Evolutionary conservation across 2,329 filamentous ascomycete species (phyloP).

Genomic region (Atkinsonella hypoxylon): DNA sequence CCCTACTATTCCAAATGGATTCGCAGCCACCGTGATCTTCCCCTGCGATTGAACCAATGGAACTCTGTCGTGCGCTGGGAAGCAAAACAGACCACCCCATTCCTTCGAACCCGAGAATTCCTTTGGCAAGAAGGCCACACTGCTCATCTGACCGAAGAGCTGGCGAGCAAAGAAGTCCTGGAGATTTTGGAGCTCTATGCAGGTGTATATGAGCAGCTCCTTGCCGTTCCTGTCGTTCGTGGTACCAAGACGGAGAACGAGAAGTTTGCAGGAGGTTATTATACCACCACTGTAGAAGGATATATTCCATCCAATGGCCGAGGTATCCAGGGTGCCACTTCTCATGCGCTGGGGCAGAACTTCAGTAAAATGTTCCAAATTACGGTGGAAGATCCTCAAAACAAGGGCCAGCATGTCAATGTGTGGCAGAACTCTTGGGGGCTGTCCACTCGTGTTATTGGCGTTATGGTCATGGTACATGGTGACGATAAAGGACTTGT

Average conservation of each 20-base stretch:
- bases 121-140: conserved; percentile 95
- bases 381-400: conserved; percentile 80
- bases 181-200: conserved; percentile 92
- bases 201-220: conserved; percentile 80
- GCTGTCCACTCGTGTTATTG: conserved; percentile 90
- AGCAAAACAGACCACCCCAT: conserved; percentile 82
- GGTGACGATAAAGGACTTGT: conserved; percentile 92
- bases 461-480: conserved; percentile 98
- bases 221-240: conserved; percentile 89
- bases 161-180: conserved; percentile 74
- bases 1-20: conserved; percentile 96
- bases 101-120: conserved; percentile 88
- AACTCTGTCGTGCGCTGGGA: conserved; percentile 91
- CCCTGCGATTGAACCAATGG: conserved; percentile 93
- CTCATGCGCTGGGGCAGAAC: conserved; percentile 91
- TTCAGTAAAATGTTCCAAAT: conserved; percentile 99
- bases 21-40: conserved; percentile 87
- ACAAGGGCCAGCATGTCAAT: conserved; percentile 68
- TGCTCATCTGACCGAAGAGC: conserved; percentile 75
- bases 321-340: conserved; percentile 93
- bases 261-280: conserved; percentile 93
- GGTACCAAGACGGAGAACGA: conserved; percentile 95
- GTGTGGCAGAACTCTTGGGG: conserved; percentile 99
- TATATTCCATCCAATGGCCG: conserved; percentile 93
- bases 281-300: conserved; percentile 92